These are phyloP conservation scores for Leptographium wingfieldii DNA, from an alignment of 2,329 filamentous ascomycete genomes.

Conservation along the genomic window DNA sequence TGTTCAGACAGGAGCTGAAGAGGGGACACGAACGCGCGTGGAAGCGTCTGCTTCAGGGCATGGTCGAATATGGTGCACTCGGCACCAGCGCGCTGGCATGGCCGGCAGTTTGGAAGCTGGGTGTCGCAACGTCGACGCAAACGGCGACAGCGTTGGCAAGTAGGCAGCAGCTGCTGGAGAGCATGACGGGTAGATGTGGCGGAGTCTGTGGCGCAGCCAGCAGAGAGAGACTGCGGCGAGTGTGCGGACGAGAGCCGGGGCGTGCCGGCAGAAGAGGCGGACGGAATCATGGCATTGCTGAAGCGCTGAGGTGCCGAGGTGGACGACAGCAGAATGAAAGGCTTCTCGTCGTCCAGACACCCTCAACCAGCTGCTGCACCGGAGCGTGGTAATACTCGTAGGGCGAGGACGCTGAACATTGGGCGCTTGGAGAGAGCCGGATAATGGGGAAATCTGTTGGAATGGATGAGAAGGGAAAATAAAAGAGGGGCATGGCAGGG, in stretches of 20 bases:
- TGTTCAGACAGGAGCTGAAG: background rate
- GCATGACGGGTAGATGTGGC: background rate
- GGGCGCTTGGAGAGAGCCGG: too few relatives aligned
- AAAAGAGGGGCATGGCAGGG: background rate
- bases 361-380: background rate
- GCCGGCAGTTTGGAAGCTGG: conserved; percentile 9
- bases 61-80: conserved; percentile 11
- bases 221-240: background rate
- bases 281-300: background rate
- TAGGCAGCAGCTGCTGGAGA: conserved; percentile 10
- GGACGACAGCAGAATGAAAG: background rate
- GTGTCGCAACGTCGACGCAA: conserved; percentile 12
- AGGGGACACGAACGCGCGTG: background rate
- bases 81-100: conserved; percentile 6
- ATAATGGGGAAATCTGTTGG: background rate
- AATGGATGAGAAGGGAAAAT: background rate
- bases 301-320: background rate
- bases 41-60: conserved; percentile 11
- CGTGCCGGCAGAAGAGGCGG: background rate
- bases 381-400: background rate
- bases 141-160: conserved; percentile 10
- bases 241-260: background rate
- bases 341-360: too few relatives aligned
- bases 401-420: background rate
- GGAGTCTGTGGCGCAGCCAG: background rate